phyloP scores from a whole-genome alignment of 2,329 filamentous ascomycete genomes.

The Bipolaris cookei region DNA sequence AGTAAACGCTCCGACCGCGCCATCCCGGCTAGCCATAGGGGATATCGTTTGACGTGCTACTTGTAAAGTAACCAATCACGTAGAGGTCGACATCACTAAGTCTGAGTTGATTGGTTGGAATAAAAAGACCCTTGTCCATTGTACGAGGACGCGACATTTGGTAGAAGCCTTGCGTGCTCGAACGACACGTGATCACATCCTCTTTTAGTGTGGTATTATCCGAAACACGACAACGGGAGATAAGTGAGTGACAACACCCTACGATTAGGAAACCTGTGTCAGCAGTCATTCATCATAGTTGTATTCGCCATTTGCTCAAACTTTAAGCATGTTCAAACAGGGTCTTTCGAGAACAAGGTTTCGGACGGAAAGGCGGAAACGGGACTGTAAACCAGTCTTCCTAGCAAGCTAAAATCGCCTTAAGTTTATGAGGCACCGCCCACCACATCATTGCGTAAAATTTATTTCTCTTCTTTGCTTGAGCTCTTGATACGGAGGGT shows the following conservation, averaged over 20 bases:
- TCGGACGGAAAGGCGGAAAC: too few relatives aligned
- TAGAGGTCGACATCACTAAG: background rate
- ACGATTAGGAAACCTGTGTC: background rate
- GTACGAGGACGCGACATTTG: background rate
- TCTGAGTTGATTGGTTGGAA: background rate
- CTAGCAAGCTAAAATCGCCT: too few relatives aligned
- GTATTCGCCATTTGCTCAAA: background rate
- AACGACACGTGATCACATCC: background rate
- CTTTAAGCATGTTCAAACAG: background rate
- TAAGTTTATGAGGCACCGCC: too few relatives aligned
- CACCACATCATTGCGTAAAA: too few relatives aligned
- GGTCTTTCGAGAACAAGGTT: too few relatives aligned
- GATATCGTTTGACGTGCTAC: background rate
- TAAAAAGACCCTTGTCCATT: background rate
- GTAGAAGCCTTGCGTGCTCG: background rate
- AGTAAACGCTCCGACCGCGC: background rate
- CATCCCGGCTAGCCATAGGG: background rate
- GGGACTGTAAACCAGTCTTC: too few relatives aligned
- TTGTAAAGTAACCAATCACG: background rate
- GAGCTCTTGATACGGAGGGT: conserved; percentile 10
- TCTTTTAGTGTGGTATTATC: background rate
- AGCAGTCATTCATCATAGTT: background rate
- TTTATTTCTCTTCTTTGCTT: background rate
- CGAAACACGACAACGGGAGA: background rate
- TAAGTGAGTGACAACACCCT: background rate